Conservation (phyloP, 1,139 yeast genomes). For the Pichia sp. region DNA sequence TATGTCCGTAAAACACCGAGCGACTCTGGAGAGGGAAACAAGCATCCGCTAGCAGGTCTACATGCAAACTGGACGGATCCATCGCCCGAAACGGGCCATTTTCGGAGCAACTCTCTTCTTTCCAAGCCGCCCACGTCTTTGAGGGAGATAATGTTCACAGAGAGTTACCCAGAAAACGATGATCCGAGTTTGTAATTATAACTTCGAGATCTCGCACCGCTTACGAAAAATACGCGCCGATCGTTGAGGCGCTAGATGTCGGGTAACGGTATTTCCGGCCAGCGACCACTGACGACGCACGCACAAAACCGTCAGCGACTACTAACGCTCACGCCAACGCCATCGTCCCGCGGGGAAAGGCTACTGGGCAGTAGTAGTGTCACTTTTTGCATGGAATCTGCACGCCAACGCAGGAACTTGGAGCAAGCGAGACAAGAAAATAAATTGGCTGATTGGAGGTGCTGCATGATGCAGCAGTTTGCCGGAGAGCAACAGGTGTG, state of each 20-base stretch:
- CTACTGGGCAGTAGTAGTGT: not conserved
- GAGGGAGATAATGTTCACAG: too few relatives aligned
- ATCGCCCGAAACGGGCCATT: not conserved
- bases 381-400: not conserved
- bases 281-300: not conserved
- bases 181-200: not conserved
- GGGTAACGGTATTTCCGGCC: not conserved
- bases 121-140: too few relatives aligned
- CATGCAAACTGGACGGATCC: too few relatives aligned
- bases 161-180: not conserved
- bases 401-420: not conserved
- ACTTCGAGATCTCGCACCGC: not conserved
- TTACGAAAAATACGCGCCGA: not conserved
- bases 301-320: too few relatives aligned
- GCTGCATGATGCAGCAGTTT: not conserved
- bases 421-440: not conserved
- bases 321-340: too few relatives aligned
- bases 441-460: not conserved
- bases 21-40: not conserved
- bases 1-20: not conserved
- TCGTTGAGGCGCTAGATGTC: not conserved
- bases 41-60: too few relatives aligned
- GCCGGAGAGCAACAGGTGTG: not conserved
- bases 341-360: not conserved
- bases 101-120: not conserved